Evolutionary conservation across 1,284 basidiomycete species (phyloP).

Genomic region (Entoloma clypeatum): DNA sequence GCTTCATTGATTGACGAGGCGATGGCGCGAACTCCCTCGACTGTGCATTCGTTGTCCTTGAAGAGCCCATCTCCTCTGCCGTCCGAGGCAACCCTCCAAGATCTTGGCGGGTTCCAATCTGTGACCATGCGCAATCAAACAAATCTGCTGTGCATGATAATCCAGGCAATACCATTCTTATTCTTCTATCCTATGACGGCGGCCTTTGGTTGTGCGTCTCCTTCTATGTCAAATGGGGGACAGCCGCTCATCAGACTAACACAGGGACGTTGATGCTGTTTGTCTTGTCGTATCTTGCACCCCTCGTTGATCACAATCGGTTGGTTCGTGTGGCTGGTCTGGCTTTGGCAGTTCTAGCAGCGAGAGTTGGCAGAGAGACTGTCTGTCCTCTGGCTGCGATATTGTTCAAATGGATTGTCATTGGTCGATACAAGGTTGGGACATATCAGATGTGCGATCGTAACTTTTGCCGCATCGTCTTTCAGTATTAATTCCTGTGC

Average conservation of each 20-base stretch:
- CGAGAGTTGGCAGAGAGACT: constrained; percentile 30
- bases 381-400: constrained; percentile 36
- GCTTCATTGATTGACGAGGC: constrained; percentile 33
- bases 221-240: constrained; percentile 1
- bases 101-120: too few relatives aligned
- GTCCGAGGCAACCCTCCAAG: too few relatives aligned
- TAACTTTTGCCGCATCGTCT: not conserved
- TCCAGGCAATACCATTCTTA: constrained; percentile 38
- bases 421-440: constrained; percentile 40
- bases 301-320: constrained; percentile 27
- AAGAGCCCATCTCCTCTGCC: too few relatives aligned
- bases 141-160: constrained; percentile 35
- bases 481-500: constrained; percentile 8
- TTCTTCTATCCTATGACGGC: constrained; percentile 44
- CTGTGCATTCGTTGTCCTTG: too few relatives aligned
- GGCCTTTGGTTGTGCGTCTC: constrained; percentile 37
- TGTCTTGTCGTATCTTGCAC: constrained; percentile 28
- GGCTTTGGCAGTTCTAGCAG: constrained; percentile 31
- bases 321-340: constrained; percentile 34
- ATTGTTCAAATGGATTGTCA: constrained; percentile 42
- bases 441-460: constrained; percentile 34
- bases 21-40: too few relatives aligned
- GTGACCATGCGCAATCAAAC: constrained; percentile 28
- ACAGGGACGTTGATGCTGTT: constrained; percentile 33
- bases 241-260: too few relatives aligned